These are phyloP conservation scores for Lentinula guzmanii DNA, from an alignment of 768 basidiomycete species.

Conservation along the genomic window DNA sequence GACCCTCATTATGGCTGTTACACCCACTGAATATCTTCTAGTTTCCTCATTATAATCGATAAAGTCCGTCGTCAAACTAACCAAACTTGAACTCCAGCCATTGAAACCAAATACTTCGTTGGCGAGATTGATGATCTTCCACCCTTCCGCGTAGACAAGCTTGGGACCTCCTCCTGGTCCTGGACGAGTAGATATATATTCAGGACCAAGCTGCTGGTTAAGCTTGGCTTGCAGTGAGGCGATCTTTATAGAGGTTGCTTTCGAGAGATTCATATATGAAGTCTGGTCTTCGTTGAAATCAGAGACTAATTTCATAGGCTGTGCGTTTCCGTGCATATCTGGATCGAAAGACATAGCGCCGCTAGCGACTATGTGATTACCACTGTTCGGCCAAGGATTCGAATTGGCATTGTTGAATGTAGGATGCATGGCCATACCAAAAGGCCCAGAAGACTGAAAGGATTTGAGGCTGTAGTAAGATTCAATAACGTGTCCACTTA, in stretches of 20 bases:
- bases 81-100: constrained; percentile 84
- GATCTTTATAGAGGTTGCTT: constrained; percentile 61
- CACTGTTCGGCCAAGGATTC: not conserved
- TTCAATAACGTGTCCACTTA: constrained; percentile 5
- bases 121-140: constrained; percentile 96
- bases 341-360: constrained; percentile 61
- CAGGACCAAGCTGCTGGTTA: constrained; percentile 86
- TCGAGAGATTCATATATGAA: constrained; percentile 39
- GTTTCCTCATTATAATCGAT: constrained; percentile 70
- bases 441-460: not conserved
- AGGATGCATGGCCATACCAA: not conserved
- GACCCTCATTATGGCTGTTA: constrained; percentile 82
- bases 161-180: constrained; percentile 86
- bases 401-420: not conserved
- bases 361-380: constrained; percentile 29
- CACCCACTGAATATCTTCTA: constrained; percentile 61
- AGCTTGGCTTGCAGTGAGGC: constrained; percentile 76
- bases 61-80: constrained; percentile 72
- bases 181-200: constrained; percentile 83
- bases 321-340: constrained; percentile 45
- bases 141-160: constrained; percentile 92
- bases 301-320: constrained; percentile 12
- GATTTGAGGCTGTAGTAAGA: not conserved
- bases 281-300: constrained; percentile 3
- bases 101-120: constrained; percentile 99